phyloP scores from a whole-genome alignment of 768 basidiomycete species.

The Lactarius evosmus region DNA sequence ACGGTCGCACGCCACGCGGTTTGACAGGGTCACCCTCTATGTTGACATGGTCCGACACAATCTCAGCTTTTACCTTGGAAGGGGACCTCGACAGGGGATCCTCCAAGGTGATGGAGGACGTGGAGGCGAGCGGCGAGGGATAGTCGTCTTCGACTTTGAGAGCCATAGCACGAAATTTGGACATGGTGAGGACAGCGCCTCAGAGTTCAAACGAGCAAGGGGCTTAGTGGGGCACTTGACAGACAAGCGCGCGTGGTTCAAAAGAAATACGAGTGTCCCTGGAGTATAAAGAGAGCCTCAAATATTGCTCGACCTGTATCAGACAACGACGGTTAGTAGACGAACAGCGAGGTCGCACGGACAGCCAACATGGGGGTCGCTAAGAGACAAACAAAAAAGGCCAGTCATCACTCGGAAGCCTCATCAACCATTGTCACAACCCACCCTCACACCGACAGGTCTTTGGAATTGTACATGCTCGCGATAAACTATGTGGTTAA shows the following conservation, averaged over 20 bases:
- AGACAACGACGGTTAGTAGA: constrained; percentile 22
- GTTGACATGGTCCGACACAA: constrained; percentile 14
- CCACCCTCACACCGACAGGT: constrained; percentile 2
- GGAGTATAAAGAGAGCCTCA: constrained; percentile 14
- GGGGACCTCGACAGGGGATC: constrained; percentile 16
- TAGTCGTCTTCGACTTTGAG: constrained; percentile 20
- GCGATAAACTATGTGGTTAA: constrained; percentile 8
- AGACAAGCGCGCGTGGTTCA: constrained; percentile 14
- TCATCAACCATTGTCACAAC: constrained; percentile 3
- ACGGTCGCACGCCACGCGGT: constrained; percentile 29
- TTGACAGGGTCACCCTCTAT: constrained; percentile 22
- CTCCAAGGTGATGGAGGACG: constrained; percentile 24
- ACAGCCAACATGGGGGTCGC: constrained; percentile 21
- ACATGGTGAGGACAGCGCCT: constrained; percentile 15
- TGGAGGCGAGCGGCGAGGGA: constrained; percentile 19
- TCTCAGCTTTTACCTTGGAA: constrained; percentile 9
- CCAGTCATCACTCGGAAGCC: background rate
- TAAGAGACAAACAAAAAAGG: background rate
- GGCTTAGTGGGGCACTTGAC: constrained; percentile 3
- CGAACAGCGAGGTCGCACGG: constrained; percentile 7
- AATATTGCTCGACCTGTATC: constrained; percentile 22
- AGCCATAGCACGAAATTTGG: constrained; percentile 25
- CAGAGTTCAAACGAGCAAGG: constrained; percentile 15
- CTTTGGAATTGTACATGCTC: constrained; percentile 18
- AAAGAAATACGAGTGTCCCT: constrained; percentile 1